Percentiles rank a stretch among this genome's conserved stretches.
phyloP scores from a whole-genome alignment of 2,329 filamentous ascomycete genomes.

The Aphanoascus verrucosus region DNA sequence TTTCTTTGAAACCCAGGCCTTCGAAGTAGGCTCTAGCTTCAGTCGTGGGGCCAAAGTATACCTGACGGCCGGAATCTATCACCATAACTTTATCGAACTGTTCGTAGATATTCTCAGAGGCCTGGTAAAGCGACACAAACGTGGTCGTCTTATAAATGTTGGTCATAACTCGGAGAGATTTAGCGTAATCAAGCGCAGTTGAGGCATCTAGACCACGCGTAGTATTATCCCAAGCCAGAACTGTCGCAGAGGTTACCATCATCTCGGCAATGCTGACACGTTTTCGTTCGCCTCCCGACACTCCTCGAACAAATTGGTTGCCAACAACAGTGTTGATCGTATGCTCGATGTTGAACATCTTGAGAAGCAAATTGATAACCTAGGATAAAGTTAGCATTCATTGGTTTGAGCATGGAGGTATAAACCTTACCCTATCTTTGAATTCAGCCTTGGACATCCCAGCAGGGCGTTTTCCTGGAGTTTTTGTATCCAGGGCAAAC shows the following conservation, averaged over 20 bases:
- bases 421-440: slow-evolving; percentile 48
- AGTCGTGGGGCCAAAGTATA: slow-evolving; percentile 60
- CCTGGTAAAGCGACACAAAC: slow-evolving; percentile 78
- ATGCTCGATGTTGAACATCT: slow-evolving; percentile 92
- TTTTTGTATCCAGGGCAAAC: slow-evolving; percentile 76
- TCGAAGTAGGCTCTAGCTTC: slow-evolving; percentile 68
- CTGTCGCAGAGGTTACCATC: slow-evolving; percentile 62
- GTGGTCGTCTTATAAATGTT: slow-evolving; percentile 76
- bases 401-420: not conserved
- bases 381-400: slow-evolving; percentile 20
- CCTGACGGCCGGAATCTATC: slow-evolving; percentile 63
- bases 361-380: slow-evolving; percentile 62
- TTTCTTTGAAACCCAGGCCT: slow-evolving; percentile 60
- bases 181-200: slow-evolving; percentile 56
- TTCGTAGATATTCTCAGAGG: slow-evolving; percentile 68
- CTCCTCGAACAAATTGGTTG: slow-evolving; percentile 66
- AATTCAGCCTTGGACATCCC: slow-evolving; percentile 64
- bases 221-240: slow-evolving; percentile 66
- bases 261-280: slow-evolving; percentile 75
- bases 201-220: slow-evolving; percentile 59
- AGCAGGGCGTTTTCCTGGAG: slow-evolving; percentile 65
- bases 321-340: slow-evolving; percentile 77
- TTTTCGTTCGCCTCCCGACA: slow-evolving; percentile 70
- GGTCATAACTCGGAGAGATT: slow-evolving; percentile 66
- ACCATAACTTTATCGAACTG: slow-evolving; percentile 78